phyloP scores from a whole-genome alignment of 805 yeast genomes.

The Metschnikowia gelsemii region DNA sequence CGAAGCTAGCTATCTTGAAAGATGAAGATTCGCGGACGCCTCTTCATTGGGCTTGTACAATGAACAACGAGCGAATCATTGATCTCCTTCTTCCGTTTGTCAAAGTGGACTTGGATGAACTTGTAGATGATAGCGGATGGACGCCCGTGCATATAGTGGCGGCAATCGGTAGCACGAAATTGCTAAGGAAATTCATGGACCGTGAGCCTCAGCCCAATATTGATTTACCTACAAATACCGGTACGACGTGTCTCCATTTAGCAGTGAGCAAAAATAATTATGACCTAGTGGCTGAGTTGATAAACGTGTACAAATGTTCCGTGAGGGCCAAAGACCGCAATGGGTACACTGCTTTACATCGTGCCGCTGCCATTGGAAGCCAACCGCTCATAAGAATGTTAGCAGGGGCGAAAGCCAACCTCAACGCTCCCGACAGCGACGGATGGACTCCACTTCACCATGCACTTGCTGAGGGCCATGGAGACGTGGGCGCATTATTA shows the following conservation, averaged over 20 bases:
- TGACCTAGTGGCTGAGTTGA: conserved; percentile 52
- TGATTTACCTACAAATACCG: conserved; percentile 51
- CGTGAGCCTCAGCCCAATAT: conserved; percentile 57
- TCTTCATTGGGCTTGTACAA: conserved; percentile 85
- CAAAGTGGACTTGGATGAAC: conserved; percentile 62
- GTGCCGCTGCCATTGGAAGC: conserved; percentile 82
- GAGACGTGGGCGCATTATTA: conserved; percentile 65
- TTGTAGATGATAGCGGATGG: conserved; percentile 79
- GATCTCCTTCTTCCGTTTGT: conserved; percentile 30
- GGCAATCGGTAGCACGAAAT: conserved; percentile 62
- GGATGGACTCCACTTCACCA: conserved; percentile 91
- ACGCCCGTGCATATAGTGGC: conserved; percentile 82
- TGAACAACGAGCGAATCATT: conserved; percentile 54
- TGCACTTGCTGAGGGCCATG: conserved; percentile 87
- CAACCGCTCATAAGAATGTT: conserved; percentile 54
- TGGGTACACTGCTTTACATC: conserved; percentile 67
- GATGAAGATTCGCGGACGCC: conserved; percentile 82
- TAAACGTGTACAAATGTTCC: conserved; percentile 55
- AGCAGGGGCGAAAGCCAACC: conserved; percentile 52
- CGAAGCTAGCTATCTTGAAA: conserved; percentile 43
- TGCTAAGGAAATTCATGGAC: conserved; percentile 50
- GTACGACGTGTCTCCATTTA: conserved; percentile 72
- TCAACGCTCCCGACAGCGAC: conserved; percentile 64
- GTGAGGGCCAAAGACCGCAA: conserved; percentile 64
- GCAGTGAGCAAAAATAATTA: conserved; percentile 70